Percentiles rank a stretch among this genome's conserved stretches.
Evolutionary conservation across 1,284 basidiomycete genomes (phyloP).

Genomic region (Austroboletus olivaceoglutinosus): DNA sequence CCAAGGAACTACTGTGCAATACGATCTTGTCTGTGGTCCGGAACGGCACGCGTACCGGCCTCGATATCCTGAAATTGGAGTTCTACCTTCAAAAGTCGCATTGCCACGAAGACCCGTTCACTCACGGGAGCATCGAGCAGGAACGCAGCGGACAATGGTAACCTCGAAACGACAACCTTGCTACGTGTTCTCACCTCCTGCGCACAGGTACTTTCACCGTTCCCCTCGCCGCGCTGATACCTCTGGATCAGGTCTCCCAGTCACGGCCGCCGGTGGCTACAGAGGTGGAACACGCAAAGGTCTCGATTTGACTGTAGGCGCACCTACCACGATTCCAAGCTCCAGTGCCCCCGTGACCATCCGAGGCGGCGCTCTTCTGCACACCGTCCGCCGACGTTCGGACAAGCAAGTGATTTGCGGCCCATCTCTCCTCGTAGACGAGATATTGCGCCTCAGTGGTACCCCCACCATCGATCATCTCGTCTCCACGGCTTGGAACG

Average conservation of each 20-base stretch:
- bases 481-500: conserved; percentile 52
- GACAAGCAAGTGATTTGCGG: conserved; percentile 60
- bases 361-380: conserved; percentile 66
- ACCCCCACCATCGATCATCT: conserved; percentile 50
- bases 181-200: neutral
- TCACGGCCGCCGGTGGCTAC: conserved; percentile 50
- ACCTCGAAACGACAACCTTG: conserved; percentile 9
- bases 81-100: conserved; percentile 60
- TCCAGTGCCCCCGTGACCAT: conserved; percentile 23
- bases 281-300: conserved; percentile 72
- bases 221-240: conserved; percentile 50
- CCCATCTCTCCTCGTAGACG: conserved; percentile 72
- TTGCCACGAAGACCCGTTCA: conserved; percentile 69
- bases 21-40: conserved; percentile 43
- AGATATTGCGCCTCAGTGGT: conserved; percentile 52
- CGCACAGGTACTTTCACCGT: conserved; percentile 72
- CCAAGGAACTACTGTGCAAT: conserved; percentile 48
- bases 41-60: conserved; percentile 37
- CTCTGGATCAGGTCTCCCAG: conserved; percentile 35
- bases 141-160: conserved; percentile 62
- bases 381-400: conserved; percentile 52
- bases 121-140: conserved; percentile 67
- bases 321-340: conserved; percentile 17
- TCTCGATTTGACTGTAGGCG: conserved; percentile 67
- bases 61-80: conserved; percentile 67